Conservation (phyloP, 345 rosid genomes). For the Chamaenerion angustifolium region DNA sequence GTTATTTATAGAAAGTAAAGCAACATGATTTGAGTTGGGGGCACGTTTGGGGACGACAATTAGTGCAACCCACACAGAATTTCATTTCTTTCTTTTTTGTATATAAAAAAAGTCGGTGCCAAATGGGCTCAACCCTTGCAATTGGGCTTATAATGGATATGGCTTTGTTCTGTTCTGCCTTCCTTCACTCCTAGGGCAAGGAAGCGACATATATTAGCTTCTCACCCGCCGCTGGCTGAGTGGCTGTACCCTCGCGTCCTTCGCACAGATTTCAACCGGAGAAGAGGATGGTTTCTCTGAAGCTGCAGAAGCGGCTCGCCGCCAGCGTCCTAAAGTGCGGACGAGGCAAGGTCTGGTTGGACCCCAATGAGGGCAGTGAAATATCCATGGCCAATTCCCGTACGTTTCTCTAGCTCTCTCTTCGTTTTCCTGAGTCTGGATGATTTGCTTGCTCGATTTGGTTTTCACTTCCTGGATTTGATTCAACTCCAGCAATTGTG, state of each 20-base stretch:
- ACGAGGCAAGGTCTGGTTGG: constrained; percentile 73
- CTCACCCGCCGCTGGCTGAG: neutral
- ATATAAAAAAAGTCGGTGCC: too few relatives aligned
- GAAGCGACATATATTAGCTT: neutral
- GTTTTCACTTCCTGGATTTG: neutral
- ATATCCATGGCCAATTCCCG: constrained; percentile 93
- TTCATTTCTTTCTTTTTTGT: too few relatives aligned
- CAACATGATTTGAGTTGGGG: too few relatives aligned
- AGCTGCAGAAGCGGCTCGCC: constrained; percentile 73
- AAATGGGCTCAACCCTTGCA: too few relatives aligned
- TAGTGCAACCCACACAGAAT: too few relatives aligned
- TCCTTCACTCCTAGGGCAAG: too few relatives aligned
- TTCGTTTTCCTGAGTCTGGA: neutral
- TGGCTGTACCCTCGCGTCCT: neutral
- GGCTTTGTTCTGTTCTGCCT: too few relatives aligned
- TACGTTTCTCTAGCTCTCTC: constrained; percentile 13
- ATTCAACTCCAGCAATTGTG: neutral
- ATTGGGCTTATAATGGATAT: too few relatives aligned
- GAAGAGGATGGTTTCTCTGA: constrained; percentile 54
- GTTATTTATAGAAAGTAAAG: too few relatives aligned
- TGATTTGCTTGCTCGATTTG: neutral
- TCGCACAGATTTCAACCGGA: neutral
- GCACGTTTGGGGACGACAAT: too few relatives aligned
- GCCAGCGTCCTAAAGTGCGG: constrained; percentile 75
- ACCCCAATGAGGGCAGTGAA: constrained; percentile 66